A percentile compares a stretch with the other conserved stretches of the same genome.
Conservation (phyloP, 2,329 filamentous ascomycete species). For the Aspergillus quadricinctus region DNA sequence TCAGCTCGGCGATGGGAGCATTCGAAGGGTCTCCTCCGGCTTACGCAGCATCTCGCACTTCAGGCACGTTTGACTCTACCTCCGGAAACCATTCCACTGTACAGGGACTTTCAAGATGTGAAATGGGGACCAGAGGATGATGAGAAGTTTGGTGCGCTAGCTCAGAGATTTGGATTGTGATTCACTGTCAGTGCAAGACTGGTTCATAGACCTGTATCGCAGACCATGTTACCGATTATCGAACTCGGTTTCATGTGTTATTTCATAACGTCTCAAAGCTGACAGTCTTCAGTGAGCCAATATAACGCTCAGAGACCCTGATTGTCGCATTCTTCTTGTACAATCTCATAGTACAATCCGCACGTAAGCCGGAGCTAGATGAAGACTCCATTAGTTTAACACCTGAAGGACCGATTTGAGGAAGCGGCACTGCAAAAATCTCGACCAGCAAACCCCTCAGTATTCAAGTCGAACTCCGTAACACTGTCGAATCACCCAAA, state of each 20-base stretch:
- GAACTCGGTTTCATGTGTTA: background rate
- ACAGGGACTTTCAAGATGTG: slow-evolving; percentile 14
- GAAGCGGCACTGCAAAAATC: background rate
- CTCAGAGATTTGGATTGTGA: slow-evolving; percentile 12
- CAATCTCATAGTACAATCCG: too few species aligned
- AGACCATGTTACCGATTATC: background rate
- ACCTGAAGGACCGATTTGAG: too few species aligned
- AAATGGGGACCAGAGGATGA: slow-evolving; percentile 14
- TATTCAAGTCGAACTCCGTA: background rate
- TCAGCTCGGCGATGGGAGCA: slow-evolving; percentile 16
- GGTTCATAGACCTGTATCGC: background rate
- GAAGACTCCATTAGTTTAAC: too few species aligned
- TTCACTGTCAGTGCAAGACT: background rate
- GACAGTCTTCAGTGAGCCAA: background rate
- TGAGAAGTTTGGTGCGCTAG: slow-evolving; percentile 15
- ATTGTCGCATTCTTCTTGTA: too few species aligned
- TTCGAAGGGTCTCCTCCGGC: slow-evolving; percentile 18
- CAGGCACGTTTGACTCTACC: slow-evolving; percentile 12
- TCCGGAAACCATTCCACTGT: slow-evolving; percentile 9
- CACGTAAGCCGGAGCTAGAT: too few species aligned
- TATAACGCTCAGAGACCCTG: too few species aligned
- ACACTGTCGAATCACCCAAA: background rate
- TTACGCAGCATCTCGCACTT: slow-evolving; percentile 17
- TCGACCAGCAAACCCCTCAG: background rate
- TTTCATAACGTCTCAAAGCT: too few species aligned